These are phyloP conservation scores for Rhinocladiella similis DNA, from an alignment of 2,329 filamentous ascomycete species.

Conservation along the genomic window DNA sequence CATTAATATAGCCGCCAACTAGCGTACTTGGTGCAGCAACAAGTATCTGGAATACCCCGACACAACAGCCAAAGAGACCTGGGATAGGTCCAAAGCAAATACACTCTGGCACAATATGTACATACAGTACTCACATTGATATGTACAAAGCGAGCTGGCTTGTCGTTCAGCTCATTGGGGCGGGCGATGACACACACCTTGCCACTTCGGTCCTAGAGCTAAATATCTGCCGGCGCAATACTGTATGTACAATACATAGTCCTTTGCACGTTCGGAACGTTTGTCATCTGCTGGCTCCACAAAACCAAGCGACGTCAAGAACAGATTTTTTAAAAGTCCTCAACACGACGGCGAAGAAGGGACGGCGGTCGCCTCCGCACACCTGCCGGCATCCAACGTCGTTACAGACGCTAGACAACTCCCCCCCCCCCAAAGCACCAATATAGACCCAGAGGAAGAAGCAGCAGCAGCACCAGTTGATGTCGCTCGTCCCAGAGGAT, in stretches of 20 bases:
- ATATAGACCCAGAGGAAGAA: not conserved
- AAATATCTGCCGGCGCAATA: conserved; percentile 33
- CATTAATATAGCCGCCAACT: conserved; percentile 34
- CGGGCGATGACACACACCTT: conserved; percentile 22
- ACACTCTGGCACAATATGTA: too few species aligned
- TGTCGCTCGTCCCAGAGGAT: not conserved
- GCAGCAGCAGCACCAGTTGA: not conserved
- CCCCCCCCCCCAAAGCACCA: not conserved
- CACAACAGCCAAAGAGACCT: conserved; percentile 19
- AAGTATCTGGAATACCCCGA: conserved; percentile 24
- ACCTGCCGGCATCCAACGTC: not conserved
- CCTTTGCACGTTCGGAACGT: conserved; percentile 31
- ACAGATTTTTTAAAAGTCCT: not conserved
- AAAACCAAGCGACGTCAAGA: conserved; percentile 27
- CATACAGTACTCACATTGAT: conserved; percentile 6
- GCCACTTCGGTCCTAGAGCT: conserved; percentile 32
- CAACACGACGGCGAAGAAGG: not conserved
- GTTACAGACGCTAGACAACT: not conserved
- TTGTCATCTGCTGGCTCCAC: conserved; percentile 32
- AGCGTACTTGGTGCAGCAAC: conserved; percentile 29
- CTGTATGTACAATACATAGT: too few species aligned
- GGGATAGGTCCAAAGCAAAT: conserved; percentile 29
- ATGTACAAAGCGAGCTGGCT: conserved; percentile 30
- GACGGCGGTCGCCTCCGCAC: not conserved
- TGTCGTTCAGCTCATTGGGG: conserved; percentile 13